Evolutionary conservation across 352 stramenopile genomes (phyloP).

Genomic region (Phytophthora hibernalis): DNA sequence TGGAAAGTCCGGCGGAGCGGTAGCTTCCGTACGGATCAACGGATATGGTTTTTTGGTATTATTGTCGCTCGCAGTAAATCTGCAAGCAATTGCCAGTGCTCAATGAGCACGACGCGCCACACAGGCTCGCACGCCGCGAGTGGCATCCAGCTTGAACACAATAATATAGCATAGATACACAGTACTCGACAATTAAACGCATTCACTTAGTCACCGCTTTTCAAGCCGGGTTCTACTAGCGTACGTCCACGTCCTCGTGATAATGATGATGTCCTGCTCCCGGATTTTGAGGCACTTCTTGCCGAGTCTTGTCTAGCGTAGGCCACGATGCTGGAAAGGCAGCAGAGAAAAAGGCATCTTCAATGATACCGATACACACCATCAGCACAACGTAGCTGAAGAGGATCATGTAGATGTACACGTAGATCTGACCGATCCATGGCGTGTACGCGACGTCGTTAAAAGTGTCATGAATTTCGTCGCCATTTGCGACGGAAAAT

Average conservation of each 20-base stretch:
- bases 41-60: too few relatives aligned
- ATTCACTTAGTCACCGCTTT: not conserved
- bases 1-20: too few relatives aligned
- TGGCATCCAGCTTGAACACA: too few relatives aligned
- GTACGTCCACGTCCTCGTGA: conserved; percentile 2
- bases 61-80: too few relatives aligned
- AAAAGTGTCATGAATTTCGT: conserved; percentile 91
- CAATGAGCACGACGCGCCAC: too few relatives aligned
- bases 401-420: conserved; percentile 88
- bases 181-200: too few relatives aligned
- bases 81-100: too few relatives aligned
- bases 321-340: conserved; percentile 77
- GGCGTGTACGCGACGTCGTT: conserved; percentile 71
- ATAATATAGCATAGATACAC: too few relatives aligned
- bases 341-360: conserved; percentile 89
- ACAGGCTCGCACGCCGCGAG: too few relatives aligned
- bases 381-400: conserved; percentile 92
- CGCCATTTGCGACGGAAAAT: conserved; percentile 88
- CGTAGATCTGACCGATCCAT: conserved; percentile 84
- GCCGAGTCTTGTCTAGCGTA: conserved; percentile 12
- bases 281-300: conserved; percentile 2
- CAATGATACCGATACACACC: conserved; percentile 91
- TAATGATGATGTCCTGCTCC: conserved; percentile 13
- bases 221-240: not conserved
- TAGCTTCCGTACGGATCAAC: too few relatives aligned